Conservation (phyloP, 1,284 basidiomycete genomes). For the Moesziomyces sp. region DNA sequence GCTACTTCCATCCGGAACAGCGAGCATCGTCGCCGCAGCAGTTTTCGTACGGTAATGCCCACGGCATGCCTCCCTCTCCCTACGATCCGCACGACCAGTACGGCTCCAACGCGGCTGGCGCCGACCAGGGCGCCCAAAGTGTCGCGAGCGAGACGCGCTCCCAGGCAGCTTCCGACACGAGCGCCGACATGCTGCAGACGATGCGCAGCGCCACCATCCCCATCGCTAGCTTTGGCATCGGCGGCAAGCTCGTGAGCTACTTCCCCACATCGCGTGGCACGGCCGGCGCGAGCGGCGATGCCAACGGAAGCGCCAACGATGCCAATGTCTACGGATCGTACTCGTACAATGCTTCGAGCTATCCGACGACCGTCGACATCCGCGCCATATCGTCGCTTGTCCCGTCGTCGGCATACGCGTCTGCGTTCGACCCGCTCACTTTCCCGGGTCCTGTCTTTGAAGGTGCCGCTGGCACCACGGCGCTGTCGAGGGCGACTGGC, state of each 20-base stretch:
- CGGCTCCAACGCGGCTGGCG: conserved; percentile 14
- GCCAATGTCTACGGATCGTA: conserved; percentile 37
- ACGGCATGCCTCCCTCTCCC: conserved; percentile 21
- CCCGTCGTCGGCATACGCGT: conserved; percentile 51
- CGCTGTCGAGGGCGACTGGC: conserved; percentile 54
- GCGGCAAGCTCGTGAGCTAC: conserved; percentile 62
- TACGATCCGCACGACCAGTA: conserved; percentile 36
- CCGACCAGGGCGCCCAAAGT: conserved; percentile 15
- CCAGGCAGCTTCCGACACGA: conserved; percentile 19
- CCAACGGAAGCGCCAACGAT: conserved; percentile 4
- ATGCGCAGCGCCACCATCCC: conserved; percentile 54
- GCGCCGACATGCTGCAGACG: conserved; percentile 53
- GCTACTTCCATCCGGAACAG: conserved; percentile 22
- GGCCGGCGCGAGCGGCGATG: conserved; percentile 3
- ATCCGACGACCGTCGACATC: conserved; percentile 45
- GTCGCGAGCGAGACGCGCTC: conserved; percentile 21
- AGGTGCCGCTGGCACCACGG: conserved; percentile 38
- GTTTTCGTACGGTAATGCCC: conserved; percentile 11
- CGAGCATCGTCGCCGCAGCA: conserved; percentile 25
- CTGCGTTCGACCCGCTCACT: conserved; percentile 56
- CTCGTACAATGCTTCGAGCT: conserved; percentile 37
- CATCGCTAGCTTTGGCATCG: conserved; percentile 61
- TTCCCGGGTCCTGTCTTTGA: conserved; percentile 65
- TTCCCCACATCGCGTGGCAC: conserved; percentile 44
- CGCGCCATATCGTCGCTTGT: conserved; percentile 48